These are phyloP conservation scores for Chaetomidium leptoderma DNA, from an alignment of 495 filamentous ascomycete species.

Conservation along the genomic window DNA sequence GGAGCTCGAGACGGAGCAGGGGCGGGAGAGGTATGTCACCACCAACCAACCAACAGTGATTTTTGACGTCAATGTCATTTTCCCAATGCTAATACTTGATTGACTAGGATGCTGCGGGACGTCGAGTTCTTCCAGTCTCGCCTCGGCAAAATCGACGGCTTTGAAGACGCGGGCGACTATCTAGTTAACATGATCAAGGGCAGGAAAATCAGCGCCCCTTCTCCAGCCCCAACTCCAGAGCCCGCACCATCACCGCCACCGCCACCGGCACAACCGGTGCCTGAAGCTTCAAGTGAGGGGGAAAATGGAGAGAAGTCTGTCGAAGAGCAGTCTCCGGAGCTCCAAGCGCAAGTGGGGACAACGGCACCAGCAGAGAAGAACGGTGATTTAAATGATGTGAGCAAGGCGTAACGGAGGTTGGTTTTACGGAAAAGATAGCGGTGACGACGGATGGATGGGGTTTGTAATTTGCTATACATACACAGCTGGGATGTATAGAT, in stretches of 20 bases:
- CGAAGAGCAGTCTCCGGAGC: not conserved
- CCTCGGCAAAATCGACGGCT: conserved; percentile 76
- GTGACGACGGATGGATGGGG: not conserved
- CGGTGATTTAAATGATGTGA: not conserved
- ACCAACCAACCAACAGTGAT: no score
- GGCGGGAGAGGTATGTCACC: conserved; percentile 63
- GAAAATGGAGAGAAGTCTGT: not conserved
- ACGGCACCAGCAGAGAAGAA: not conserved
- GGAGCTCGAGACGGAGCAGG: conserved; percentile 59
- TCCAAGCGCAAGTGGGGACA: not conserved
- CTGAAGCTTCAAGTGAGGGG: not conserved
- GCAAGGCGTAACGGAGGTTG: conserved; percentile 5
- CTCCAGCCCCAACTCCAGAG: conserved; percentile 13
- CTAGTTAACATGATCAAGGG: conserved; percentile 62
- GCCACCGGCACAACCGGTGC: not conserved
- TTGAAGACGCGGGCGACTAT: conserved; percentile 63
- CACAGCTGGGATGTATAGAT: not conserved
- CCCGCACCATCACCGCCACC: not conserved
- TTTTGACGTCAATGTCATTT: not conserved
- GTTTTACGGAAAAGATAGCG: not conserved
- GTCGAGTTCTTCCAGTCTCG: conserved; percentile 69
- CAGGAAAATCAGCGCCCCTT: conserved; percentile 47
- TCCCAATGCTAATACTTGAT: conserved; percentile 20
- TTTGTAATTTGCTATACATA: not conserved
- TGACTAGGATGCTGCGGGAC: conserved; percentile 74